phyloP scores from a whole-genome alignment of 2,329 filamentous ascomycete genomes.

The Sporothrix pseudoabietina region DNA sequence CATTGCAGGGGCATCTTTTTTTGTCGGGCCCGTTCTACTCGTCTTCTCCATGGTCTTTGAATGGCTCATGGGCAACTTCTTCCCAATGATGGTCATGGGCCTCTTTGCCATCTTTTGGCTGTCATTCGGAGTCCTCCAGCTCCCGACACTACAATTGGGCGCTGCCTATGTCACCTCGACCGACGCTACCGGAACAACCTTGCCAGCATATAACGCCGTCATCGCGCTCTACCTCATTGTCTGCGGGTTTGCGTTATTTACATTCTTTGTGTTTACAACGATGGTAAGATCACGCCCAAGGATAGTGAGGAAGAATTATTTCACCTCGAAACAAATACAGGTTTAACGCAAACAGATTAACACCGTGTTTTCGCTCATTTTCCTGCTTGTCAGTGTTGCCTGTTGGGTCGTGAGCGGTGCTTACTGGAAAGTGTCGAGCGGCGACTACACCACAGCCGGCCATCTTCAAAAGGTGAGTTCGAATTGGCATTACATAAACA shows the following conservation, averaged over 20 bases:
- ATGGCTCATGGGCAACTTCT: conserved; percentile 15
- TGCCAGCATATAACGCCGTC: conserved; percentile 11
- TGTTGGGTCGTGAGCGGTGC: neutral
- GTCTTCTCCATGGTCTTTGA: conserved; percentile 13
- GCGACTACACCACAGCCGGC: conserved; percentile 5
- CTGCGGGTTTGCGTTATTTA: conserved; percentile 2
- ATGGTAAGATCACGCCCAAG: neutral
- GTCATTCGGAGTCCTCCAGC: conserved; percentile 4
- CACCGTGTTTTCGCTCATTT: neutral
- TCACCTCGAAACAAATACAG: too few species aligned
- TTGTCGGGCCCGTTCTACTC: neutral
- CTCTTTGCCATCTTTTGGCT: conserved; percentile 17
- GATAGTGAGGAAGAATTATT: too few species aligned
- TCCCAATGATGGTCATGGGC: conserved; percentile 19
- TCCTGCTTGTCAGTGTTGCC: conserved; percentile 13
- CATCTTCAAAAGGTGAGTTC: conserved; percentile 1
- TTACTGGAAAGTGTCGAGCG: neutral
- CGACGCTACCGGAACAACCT: neutral
- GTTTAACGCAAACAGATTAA: neutral
- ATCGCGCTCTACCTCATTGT: conserved; percentile 8
- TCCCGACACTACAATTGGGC: conserved; percentile 3
- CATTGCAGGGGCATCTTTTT: neutral
- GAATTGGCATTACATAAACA: too few species aligned
- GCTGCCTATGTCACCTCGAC: neutral
- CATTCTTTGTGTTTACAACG: conserved; percentile 13